Base-by-base conservation (phyloP, 73 alveolate genomes). In the Uronychia setigera region DNA sequence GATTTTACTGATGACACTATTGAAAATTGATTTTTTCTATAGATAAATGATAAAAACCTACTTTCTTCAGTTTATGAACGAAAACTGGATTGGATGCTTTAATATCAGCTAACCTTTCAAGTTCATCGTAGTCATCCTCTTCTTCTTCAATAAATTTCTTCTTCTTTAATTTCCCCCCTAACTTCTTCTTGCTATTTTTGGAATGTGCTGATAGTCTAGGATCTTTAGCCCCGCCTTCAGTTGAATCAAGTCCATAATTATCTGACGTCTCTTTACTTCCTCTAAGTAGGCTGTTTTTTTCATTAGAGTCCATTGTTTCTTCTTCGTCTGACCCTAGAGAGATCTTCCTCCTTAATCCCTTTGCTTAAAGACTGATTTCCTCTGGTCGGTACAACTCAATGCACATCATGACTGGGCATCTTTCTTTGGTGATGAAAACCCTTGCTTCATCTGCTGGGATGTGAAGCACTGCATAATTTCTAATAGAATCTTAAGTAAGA, bases 351-450 rank as follows among this genome's bases (percentile, higher is more conserved):
- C 46, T 59, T 80, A 9, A 11, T 26, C 9, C 9, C 67, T 74
- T 35, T 26, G 5, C 5, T 46, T 46, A 19, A 19, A 46, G 19
- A 46, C n/a, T 11, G 67, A 92, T 59, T 87, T 95, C 97, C 28
- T 91, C 96, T 83, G 96, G 96, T 79, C 96, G 84, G 80, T 90
- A 92, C 81, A 90, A 74, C 84, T 96, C 99, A 29, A 94, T 81
- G 59, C 96, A 89, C 33, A 96, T 59, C 92, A 92, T 81, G 83
- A 81, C 82, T 33, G 98, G 98, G 1, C 95, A 93, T 46, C 98
- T 82, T 76, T 92, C 98, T 78, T 96, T 96, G 13, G 99, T 92
- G 59, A 92, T 82, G 81, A 96, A 94, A 28, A 92, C 89, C 81
- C 90, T 87, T 46, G 94, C 90, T 87, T 96, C 99, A 0, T 91